Evolutionary conservation across 73 alveolate genomes (phyloP).

Genomic region (Paraurostyla sp.): DNA sequence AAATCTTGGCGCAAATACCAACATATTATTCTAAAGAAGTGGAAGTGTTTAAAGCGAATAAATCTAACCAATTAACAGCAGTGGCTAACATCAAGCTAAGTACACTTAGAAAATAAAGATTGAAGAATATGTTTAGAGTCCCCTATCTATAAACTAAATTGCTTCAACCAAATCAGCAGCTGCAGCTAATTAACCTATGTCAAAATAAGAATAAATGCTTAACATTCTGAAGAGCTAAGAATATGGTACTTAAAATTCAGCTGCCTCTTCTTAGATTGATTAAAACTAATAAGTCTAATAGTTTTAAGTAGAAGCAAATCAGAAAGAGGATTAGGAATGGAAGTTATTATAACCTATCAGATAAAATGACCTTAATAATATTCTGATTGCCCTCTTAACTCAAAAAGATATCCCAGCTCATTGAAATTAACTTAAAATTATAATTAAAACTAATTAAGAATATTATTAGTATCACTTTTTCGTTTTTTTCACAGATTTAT

Average conservation of each 20-base stretch:
- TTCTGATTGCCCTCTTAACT: neutral
- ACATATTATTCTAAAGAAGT: constrained; percentile 9
- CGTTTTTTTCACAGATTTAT: too few species aligned
- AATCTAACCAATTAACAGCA: neutral
- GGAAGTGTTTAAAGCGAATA: constrained; percentile 41
- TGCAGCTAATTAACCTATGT: too few species aligned
- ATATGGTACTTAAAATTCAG: neutral
- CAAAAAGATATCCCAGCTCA: neutral
- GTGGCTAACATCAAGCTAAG: too few species aligned
- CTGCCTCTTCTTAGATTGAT: too few species aligned
- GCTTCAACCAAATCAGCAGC: constrained; percentile 21
- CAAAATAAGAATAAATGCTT: neutral
- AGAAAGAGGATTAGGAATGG: neutral
- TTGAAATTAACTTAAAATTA: too few species aligned
- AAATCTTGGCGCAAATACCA: neutral
- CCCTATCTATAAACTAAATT: neutral
- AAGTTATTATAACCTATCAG: neutral
- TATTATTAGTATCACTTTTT: too few species aligned
- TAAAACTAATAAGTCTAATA: too few species aligned
- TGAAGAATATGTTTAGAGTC: constrained; percentile 1
- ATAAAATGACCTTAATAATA: neutral
- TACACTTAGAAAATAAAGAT: neutral
- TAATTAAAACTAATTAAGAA: too few species aligned
- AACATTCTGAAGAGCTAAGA: constrained; percentile 16
- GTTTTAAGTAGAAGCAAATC: neutral